Evolutionary conservation across 192 early-diverging fungal genomes (phyloP), one percentile per base, ranked within the genome.

Genomic region (Coemansia asiatica): DNA sequence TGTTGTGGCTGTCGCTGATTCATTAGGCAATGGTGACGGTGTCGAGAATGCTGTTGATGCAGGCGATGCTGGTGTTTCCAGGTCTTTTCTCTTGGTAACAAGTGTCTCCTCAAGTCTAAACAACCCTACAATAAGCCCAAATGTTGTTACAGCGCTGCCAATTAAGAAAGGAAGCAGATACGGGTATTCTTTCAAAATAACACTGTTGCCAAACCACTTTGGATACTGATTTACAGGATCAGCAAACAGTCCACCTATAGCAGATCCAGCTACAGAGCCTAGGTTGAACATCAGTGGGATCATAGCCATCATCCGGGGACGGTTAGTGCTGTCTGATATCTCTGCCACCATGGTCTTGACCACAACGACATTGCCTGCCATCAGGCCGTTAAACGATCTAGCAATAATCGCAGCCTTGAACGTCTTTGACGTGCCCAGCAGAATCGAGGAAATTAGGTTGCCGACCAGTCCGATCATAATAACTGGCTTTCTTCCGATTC

Each of bases 131-230:
- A 87, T 64, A 38, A 90, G 84, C 2, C 90, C 89, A 50, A 87
- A 61, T 10, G 87, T 19, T 9, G 86, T 84, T 3, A 90, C 78
- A 19, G 79, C 51, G 5, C 87, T 76, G 12, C 87, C 85, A 7
- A 90, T 72, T 29, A 89, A 61, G 61, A 92, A 96, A 6, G 94
- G 94, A 2, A 96, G 85, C 47, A 92, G 83, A 58, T 94, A 96
- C 1, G 93, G 93, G 63, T 87, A 90, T 0, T 72, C 40, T 19
- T 58, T 75, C 15, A 94, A 84, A 54, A 95, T 84, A 19, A 53
- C 31, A 56, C 66, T 72, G 46, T 84, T 23, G 0, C 86, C 87
- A 71, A 88, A 89, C 0, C 83, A 66, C 7, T 68, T 59, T 4
- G 92, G 90, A 53, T 86, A 90, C 18, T 79, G 80, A n/a, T 85